Evolutionary conservation across 148 eudicot genomes (phyloP), one percentile per base, ranked within the genome.

Genomic region (Rhododendron mucronatum): DNA sequence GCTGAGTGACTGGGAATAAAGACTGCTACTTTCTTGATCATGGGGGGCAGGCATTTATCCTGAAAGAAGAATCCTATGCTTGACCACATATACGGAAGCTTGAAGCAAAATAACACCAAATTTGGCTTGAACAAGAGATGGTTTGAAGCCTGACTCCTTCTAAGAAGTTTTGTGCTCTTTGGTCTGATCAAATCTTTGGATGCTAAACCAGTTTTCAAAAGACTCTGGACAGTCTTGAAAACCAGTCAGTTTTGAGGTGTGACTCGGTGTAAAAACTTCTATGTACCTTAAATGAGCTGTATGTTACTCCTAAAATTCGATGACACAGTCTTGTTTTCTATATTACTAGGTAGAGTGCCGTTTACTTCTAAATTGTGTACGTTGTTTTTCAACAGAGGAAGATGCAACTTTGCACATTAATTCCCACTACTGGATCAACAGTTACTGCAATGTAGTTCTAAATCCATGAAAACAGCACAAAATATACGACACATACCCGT

Each of bases 1-100:
- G 39, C 80, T 59, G 75, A 83, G 53, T 63, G 55, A 65, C 23
- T 63, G 48, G 13, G 75, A 23, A 82, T 82, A 82, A 61, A 82
- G 50, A 61, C 5, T 78, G 35, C 63, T 26, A 51, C 83, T 51
- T 80, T 57, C 63, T 51, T 41, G 65, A 50, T 80, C 39, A 30
- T 55, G 61, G 61, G 18, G 55, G 81, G 81, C 14, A 53, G 15
- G 61, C 13, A 33, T 81, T 51, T 15, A 9, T 81, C 41, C 41
- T 51, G 26, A 30, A 50, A 11, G 41, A 15, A 33, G 67, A 55
- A 81, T 15, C 69, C 83, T 55, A 81, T 81, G 76, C 76, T 71
- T 55, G 83, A 81, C 48, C 26, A 81, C 69, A 30, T 13, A 80
- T 28, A 80, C 14, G n/a, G 16, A 23, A 53, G 37, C 11, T 50